Base-by-base conservation (phyloP, 1,139 yeast genomes). In the Lodderomyces beijingensis region DNA sequence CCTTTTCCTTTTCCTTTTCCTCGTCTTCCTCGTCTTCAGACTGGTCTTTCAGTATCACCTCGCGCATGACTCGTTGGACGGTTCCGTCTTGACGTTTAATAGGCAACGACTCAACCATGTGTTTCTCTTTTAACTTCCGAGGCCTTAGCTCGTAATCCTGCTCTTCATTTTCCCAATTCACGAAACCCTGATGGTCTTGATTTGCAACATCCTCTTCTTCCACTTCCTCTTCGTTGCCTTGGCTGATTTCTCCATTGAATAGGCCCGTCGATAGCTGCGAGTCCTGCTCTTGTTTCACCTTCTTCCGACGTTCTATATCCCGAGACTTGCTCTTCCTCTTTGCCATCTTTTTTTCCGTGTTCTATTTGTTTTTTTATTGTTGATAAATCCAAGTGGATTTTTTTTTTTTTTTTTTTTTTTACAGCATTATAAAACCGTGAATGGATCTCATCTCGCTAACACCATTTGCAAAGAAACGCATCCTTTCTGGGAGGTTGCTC, bases 101-200 rank as follows among this genome's bases (percentile, higher is more conserved):
- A 0, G 98, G 97, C 40, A 89, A 68, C 8, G 85, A 80, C 51
- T 85, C 96, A 3, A 76, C 73, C 15, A 72, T 60, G 14, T 65
- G 70, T 10, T 21, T 57, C 60, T 65, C 60, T 14, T 37, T 39
- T 23, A 62, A 38, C 3, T 49, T 45, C 53, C 89, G 65, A 3
- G 89, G 87, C 38, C 49, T 60, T 43, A 70, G 53, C 51, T 82
- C 91, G 47, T 82, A 83, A 36, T 74, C 83, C 51, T 78, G 85
- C 48, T 80, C 88, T 43, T 71, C 75, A 41, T 77, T 69, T n/a
- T 78, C 85, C 70, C 70, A 64, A 10, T 23, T 23, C 10, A n/a
- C 91, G 47, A 81, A 83, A 36, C 74, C 83, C 51, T 78, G 85
- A 47, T 80, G 88, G 43, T 71, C 75, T 41, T 77, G 68, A n/a